Evolutionary conservation across 345 rosid genomes (phyloP).

Genomic region (Triadica sebifera): DNA sequence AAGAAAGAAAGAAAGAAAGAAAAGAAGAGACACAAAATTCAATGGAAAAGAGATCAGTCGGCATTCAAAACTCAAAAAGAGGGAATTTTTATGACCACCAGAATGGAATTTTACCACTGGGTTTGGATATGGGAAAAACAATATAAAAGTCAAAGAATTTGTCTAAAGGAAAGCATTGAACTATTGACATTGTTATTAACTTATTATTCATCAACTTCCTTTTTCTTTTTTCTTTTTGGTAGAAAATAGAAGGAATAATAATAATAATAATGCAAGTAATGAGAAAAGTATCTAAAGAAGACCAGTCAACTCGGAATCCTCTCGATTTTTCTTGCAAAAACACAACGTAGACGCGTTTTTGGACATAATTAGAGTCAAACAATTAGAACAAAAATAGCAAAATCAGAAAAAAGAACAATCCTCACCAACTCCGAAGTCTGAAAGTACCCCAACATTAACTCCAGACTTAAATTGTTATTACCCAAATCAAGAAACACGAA

Average conservation of each 20-base stretch:
- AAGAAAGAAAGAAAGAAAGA: too few relatives aligned
- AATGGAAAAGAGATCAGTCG: background rate
- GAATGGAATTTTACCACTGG: background rate
- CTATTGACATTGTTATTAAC: background rate
- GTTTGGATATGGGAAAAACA: background rate
- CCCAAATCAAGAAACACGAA: background rate
- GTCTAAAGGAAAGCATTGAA: too few relatives aligned
- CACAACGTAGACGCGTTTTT: slow-evolving; percentile 47
- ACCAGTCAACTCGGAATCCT: slow-evolving; percentile 57
- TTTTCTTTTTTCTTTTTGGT: too few relatives aligned
- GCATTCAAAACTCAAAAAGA: background rate
- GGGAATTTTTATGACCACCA: background rate
- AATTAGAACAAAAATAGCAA: slow-evolving; percentile 13
- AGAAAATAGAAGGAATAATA: too few relatives aligned
- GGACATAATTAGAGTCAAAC: slow-evolving; percentile 41
- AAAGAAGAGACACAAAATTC: too few relatives aligned
- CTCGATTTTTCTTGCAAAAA: slow-evolving; percentile 4
- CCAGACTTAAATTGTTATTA: background rate
- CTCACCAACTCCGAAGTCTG: slow-evolving; percentile 24
- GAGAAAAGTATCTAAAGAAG: slow-evolving; percentile 20
- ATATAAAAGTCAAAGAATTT: slow-evolving; percentile 16
- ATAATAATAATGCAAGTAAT: too few relatives aligned
- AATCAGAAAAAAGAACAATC: slow-evolving; percentile 5
- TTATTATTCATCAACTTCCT: too few relatives aligned
- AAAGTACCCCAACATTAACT: slow-evolving; percentile 12